These are phyloP conservation scores for Osmanthus fragrans DNA, from an alignment of 257 asterid genomes.

Conservation along the genomic window DNA sequence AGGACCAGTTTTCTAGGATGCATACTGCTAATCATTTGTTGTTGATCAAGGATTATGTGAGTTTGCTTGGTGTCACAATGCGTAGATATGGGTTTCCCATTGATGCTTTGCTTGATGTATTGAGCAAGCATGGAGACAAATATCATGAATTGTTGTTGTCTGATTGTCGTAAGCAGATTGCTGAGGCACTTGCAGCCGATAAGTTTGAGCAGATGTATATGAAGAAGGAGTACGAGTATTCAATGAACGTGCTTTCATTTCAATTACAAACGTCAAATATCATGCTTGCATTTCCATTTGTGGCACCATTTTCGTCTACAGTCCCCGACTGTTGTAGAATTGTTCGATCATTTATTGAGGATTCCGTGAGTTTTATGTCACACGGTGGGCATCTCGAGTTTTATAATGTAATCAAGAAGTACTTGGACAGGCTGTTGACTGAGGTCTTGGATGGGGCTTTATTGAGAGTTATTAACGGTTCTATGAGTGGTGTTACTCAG, in stretches of 20 bases:
- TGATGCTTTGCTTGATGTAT: constrained; percentile 87
- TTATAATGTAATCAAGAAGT: constrained; percentile 84
- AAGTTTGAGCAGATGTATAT: constrained; percentile 96
- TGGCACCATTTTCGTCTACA: constrained; percentile 89
- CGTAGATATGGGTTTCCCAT: constrained; percentile 89
- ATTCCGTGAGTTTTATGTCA: constrained; percentile 93
- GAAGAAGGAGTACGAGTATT: constrained; percentile 95
- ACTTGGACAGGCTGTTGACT: constrained; percentile 80
- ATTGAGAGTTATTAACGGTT: constrained; percentile 64
- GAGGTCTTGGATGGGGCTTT: constrained; percentile 89
- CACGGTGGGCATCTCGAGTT: constrained; percentile 93
- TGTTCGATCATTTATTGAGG: constrained; percentile 93
- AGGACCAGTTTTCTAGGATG: constrained; percentile 98
- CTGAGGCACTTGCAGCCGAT: constrained; percentile 88
- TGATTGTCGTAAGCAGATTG: constrained; percentile 85
- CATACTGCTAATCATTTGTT: constrained; percentile 98
- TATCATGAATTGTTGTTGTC: constrained; percentile 88
- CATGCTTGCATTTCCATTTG: constrained; percentile 94
- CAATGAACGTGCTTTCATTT: constrained; percentile 90
- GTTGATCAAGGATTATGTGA: constrained; percentile 93
- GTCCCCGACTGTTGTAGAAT: constrained; percentile 98
- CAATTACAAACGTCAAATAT: constrained; percentile 91
- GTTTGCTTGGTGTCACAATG: constrained; percentile 90
- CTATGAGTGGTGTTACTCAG: constrained; percentile 77
- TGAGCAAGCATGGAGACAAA: constrained; percentile 93